Evolutionary conservation across 495 filamentous ascomycete species (phyloP).

Genomic region (Talaromyces ruber): DNA sequence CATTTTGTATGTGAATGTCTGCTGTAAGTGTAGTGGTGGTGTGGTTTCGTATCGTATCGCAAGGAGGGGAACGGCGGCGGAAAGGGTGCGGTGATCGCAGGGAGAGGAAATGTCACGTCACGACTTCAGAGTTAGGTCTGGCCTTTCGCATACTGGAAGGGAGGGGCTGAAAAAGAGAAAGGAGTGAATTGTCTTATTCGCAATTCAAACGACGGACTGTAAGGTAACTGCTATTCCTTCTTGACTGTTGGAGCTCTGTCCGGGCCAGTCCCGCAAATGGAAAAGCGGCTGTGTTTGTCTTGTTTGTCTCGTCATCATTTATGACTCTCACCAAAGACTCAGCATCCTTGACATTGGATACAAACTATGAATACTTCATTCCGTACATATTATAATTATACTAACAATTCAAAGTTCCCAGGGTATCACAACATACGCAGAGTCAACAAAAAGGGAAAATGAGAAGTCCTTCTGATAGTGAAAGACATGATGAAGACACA

Average conservation of each 20-base stretch:
- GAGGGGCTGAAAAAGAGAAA: neutral
- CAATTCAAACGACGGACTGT: neutral
- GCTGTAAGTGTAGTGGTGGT: neutral
- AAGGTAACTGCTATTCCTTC: neutral
- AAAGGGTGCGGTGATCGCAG: neutral
- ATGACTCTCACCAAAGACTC: neutral
- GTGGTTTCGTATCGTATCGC: neutral
- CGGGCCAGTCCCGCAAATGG: neutral
- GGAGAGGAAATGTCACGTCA: neutral
- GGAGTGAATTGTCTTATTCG: neutral
- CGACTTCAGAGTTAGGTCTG: neutral
- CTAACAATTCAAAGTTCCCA: neutral
- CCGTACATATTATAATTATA: neutral
- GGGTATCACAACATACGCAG: neutral
- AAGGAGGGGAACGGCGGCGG: neutral
- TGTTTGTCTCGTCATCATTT: conserved; percentile 12
- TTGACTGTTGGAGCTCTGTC: neutral
- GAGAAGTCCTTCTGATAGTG: neutral
- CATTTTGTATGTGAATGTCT: neutral
- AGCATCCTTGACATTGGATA: neutral
- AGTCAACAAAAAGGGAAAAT: neutral
- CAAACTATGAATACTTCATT: neutral
- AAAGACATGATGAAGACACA: neutral
- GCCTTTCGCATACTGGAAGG: neutral
- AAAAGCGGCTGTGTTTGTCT: conserved; percentile 11